These are phyloP conservation scores for Xerocomus brunneocitrinus DNA, from an alignment of 768 basidiomycete genomes.

Conservation along the genomic window DNA sequence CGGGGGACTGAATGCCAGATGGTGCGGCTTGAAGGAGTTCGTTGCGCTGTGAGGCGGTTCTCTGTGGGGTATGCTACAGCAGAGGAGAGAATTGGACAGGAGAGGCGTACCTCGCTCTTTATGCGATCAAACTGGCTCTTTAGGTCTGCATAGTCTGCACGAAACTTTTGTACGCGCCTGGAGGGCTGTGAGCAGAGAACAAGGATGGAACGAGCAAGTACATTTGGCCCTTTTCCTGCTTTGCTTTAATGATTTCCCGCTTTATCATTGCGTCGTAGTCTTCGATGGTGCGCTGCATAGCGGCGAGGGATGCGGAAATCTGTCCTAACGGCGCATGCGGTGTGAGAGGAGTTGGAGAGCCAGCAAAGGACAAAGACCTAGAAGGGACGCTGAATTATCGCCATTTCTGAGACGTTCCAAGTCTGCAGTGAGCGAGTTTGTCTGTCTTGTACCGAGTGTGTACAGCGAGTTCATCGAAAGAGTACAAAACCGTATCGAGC, in stretches of 20 bases:
- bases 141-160: conserved; percentile 79
- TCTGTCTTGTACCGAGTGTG: conserved; percentile 89
- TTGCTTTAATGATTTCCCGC: conserved; percentile 92
- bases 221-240: conserved; percentile 95
- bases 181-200: conserved; percentile 3
- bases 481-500: background rate
- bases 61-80: conserved; percentile 36
- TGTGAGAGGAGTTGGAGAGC: background rate
- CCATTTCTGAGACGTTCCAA: conserved; percentile 77
- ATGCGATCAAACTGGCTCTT: conserved; percentile 76
- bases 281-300: conserved; percentile 90
- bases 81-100: background rate
- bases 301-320: conserved; percentile 95
- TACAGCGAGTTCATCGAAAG: conserved; percentile 90
- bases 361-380: conserved; percentile 53
- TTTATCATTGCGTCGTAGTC: conserved; percentile 97
- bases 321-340: conserved; percentile 59
- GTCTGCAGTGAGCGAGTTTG: conserved; percentile 83
- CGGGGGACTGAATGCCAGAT: conserved; percentile 32
- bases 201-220: conserved; percentile 33
- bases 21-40: conserved; percentile 56
- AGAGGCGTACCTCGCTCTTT: conserved; percentile 48
- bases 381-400: conserved; percentile 72
- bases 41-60: conserved; percentile 52
- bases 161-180: conserved; percentile 92